Conservation (phyloP, 2,329 filamentous ascomycete species). For the Botrytis fragariae region DNA sequence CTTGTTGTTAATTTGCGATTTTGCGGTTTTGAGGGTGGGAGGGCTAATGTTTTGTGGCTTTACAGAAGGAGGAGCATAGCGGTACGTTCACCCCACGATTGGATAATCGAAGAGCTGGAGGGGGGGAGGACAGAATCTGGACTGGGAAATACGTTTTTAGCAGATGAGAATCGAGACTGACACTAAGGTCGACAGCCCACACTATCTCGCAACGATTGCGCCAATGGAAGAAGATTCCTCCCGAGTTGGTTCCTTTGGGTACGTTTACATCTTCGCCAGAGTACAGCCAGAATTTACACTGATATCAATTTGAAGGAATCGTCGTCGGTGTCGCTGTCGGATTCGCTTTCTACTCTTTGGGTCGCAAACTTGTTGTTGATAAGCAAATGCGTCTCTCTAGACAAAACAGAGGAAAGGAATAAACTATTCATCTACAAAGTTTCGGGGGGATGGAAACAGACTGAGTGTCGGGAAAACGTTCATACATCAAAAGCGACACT, state of each 20-base stretch:
- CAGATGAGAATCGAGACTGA: constrained; percentile 26
- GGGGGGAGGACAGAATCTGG: background rate
- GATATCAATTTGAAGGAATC: constrained; percentile 51
- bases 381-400: constrained; percentile 87
- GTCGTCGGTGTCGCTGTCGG: constrained; percentile 82
- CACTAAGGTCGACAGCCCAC: constrained; percentile 62
- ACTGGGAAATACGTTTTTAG: constrained; percentile 20
- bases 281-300: constrained; percentile 19
- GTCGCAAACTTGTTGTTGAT: constrained; percentile 81
- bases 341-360: constrained; percentile 78
- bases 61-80: constrained; percentile 63
- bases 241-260: constrained; percentile 94
- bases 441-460: constrained; percentile 6
- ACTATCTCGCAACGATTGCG: constrained; percentile 94
- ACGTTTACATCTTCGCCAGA: constrained; percentile 41
- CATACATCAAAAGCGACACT: background rate
- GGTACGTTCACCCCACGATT: constrained; percentile 50
- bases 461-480: constrained; percentile 20
- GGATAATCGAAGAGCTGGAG: background rate
- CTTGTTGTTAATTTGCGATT: background rate
- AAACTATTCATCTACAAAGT: constrained; percentile 21
- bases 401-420: constrained; percentile 48
- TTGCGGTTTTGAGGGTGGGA: background rate
- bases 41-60: constrained; percentile 24
- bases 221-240: constrained; percentile 82